Evolutionary conservation across 345 rosid species (phyloP), one percentile per base, ranked within the genome.

Genomic region (Eucalyptus globulus): DNA sequence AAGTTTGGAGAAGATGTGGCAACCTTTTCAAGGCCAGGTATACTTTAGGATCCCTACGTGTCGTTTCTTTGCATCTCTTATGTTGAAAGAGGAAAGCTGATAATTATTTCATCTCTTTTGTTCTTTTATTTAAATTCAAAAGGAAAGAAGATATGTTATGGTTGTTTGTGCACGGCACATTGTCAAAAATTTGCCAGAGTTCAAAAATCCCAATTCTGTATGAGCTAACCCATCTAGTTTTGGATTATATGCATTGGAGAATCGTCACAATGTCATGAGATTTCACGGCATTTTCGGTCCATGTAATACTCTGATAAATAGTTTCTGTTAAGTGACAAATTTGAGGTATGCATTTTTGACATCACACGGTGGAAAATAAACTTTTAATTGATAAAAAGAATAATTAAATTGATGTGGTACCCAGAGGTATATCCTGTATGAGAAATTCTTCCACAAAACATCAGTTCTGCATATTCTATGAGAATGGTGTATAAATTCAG

Each of bases 21-120:
- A 86, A 65, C 62, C 86, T 92, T 89, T 92, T 93, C 69, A 88
- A 89, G 54, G 90, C 93, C 87, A 93, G 95, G 95, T 93, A 92
- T 47, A 49, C 47, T 24, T 43, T 12, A 53, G 37, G 27, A 44
- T 51, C n/a, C 86, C 89, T 80, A 11, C 27, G 56, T 60, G 14
- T 87, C 26, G 15, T n/a, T 19, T 31, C 54, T 49, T 49, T 86
- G 22, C 87, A 86, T 11, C 7, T 86, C 58, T 86, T 86, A 15
- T 86, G 4, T 67, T 31, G 40, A 67, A 67, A 67, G 80, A 67
- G 80, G 21, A 67, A 31, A 8, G 80, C 80, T 67, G 80, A 31
- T 67, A 15, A 67, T 7, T 67, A 67, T 15, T 65, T 8, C 9
- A 7, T 53, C 72, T n/a, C 56, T 53, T 7, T 50, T 17, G 54